Evolutionary conservation across 176 grass and related monocot genomes (phyloP).

Genomic region (Ensete glaucum): DNA sequence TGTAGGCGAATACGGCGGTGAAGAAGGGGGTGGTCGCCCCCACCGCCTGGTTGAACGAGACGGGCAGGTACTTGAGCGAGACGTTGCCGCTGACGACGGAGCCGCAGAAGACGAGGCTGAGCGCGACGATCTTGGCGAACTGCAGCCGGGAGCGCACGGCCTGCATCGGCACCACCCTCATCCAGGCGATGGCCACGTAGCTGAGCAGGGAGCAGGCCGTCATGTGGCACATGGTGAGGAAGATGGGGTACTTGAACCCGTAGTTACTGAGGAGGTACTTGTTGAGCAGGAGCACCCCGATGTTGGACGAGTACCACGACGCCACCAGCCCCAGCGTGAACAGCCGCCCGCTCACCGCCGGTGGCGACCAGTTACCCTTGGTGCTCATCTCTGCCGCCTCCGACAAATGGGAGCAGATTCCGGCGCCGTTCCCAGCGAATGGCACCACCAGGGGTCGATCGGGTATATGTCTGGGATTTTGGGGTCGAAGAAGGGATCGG

Average conservation of each 20-base stretch:
- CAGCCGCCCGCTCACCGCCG: not conserved
- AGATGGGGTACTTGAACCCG: constrained; percentile 8
- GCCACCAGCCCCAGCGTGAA: constrained; percentile 9
- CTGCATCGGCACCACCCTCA: constrained; percentile 1
- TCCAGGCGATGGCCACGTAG: constrained; percentile 2
- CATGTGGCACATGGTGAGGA: constrained; percentile 8
- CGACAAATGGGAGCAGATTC: not conserved
- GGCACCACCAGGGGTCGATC: not conserved
- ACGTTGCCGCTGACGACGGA: not conserved
- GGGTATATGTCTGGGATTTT: not conserved
- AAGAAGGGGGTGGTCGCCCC: constrained; percentile 2
- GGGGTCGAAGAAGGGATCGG: not conserved
- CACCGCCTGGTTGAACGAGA: constrained; percentile 1
- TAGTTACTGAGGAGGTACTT: constrained; percentile 17
- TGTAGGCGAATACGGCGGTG: constrained; percentile 2
- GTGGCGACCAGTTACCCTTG: not conserved
- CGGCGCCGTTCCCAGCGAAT: not conserved
- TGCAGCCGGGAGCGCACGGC: constrained; percentile 1
- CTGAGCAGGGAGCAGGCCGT: constrained; percentile 1
- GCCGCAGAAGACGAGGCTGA: constrained; percentile 6
- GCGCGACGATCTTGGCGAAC: not conserved
- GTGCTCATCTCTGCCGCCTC: constrained; percentile 1
- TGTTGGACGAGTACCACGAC: constrained; percentile 7
- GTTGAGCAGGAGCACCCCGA: constrained; percentile 7
- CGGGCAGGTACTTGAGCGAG: not conserved